Evolutionary conservation across 2,329 filamentous ascomycete genomes (phyloP), one percentile per base, ranked within the genome.

Genomic region (Claviceps sp.): DNA sequence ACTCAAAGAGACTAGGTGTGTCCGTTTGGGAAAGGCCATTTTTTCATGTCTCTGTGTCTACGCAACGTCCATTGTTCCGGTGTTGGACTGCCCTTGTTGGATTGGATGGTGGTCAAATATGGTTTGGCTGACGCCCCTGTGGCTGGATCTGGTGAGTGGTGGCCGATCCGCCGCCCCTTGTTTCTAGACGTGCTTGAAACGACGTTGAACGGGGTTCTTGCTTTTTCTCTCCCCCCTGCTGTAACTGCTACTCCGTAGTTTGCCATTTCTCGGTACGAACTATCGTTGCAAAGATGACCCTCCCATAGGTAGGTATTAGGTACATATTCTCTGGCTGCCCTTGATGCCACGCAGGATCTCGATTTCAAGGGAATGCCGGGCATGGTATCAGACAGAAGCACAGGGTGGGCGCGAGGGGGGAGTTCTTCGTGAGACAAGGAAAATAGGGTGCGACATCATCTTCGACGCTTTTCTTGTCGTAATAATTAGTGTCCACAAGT

Each of bases 1-100:
- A 5, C 14, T 11, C 43, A 45, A 44, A 23, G 17, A n/a, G 40
- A 36, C 37, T 22, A 14, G 49, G 20, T 29, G 40, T 45, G 26
- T 37, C 34, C 6, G 34, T 45, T 37, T 40, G n/a, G 17, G 11
- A 50, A 37, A 22, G 26, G 17, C 6, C 26, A 23, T 37, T 26
- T 20, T 20, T 26, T 20, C 39, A 23, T 40, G 20, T n/a, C 22
- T 39, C 23, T 45, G 16, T 42, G 17, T 14, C 4, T 23, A 44
- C 13, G 42, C 16, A 40, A 17, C 38, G 49, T 36, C 40, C 49
- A 17, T 42, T 14, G 36, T 50, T 37, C 49, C 43, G 37, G 34
- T 46, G 44, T 46, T 50, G 49, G 49, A 46, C 43, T 50, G 36
- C n/a, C 49, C 44, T 29, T n/a, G n/a, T n/a, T n/a, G n/a, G 40